phyloP scores from a whole-genome alignment of 1,139 yeast species.

The Ogataea hybrid region DNA sequence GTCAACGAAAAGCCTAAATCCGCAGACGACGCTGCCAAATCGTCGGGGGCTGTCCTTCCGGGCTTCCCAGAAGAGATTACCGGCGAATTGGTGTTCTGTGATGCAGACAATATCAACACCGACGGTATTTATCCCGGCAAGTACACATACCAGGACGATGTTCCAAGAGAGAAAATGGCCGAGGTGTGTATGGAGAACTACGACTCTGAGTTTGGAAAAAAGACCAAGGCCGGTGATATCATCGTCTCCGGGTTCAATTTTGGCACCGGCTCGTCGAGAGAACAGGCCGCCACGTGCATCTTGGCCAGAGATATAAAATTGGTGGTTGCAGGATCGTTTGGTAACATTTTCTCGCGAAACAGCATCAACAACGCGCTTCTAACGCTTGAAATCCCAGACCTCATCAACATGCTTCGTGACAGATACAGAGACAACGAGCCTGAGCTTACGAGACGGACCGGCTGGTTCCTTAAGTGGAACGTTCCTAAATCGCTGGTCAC shows the following conservation, averaged over 20 bases:
- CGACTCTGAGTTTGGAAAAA: slow-evolving; percentile 78
- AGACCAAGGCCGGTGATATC: slow-evolving; percentile 86
- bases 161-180: slow-evolving; percentile 92
- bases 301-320: slow-evolving; percentile 90
- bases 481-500: slow-evolving; percentile 79
- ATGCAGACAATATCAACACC: slow-evolving; percentile 96
- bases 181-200: slow-evolving; percentile 99
- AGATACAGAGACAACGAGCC: slow-evolving; percentile 50
- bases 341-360: slow-evolving; percentile 94
- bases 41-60: slow-evolving; percentile 58
- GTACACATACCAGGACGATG: slow-evolving; percentile 97
- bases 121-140: slow-evolving; percentile 99
- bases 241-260: slow-evolving; percentile 90
- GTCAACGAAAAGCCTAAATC: slow-evolving; percentile 34
- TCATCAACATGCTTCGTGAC: slow-evolving; percentile 73
- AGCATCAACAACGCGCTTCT: slow-evolving; percentile 92
- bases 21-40: slow-evolving; percentile 32
- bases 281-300: slow-evolving; percentile 97
- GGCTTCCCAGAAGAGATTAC: slow-evolving; percentile 88
- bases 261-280: slow-evolving; percentile 99
- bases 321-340: slow-evolving; percentile 96
- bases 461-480: slow-evolving; percentile 92
- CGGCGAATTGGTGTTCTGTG: slow-evolving; percentile 93
- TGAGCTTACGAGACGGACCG: slow-evolving; percentile 90
- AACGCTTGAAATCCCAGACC: slow-evolving; percentile 88